Evolutionary conservation across 2,329 filamentous ascomycete genomes (phyloP), one percentile per base, ranked within the genome.

Genomic region (Aspergillus oerlinghausenensis): DNA sequence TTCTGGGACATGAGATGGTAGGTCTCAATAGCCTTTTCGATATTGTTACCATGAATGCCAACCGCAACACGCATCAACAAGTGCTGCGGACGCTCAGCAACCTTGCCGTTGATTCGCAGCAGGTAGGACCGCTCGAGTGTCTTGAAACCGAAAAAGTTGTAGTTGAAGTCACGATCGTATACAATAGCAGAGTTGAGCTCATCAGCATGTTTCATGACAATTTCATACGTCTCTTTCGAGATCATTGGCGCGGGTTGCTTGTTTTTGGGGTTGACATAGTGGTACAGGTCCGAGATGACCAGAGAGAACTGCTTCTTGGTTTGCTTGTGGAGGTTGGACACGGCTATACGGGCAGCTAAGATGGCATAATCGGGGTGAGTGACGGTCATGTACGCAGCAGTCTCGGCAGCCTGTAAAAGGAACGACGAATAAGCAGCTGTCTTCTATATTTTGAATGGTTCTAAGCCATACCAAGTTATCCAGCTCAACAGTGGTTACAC

Each of bases 81-180:
- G 80, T 99, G 94, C 79, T 99, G 94, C 48, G 94, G 94, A 69
- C 94, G 87, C 81, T 99, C 94, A 52, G 92, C 93, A 72, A 97
- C 91, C 80, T 97, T 96, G 74, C 92, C 92, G 69, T 97, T 85
- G 64, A 97, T 89, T 73, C 95, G 92, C 65, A 99, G 87, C 52
- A 99, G 88, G 72, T 99, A 99, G 71, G 94, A 99, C 59, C 94
- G 88, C 82, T 99, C 94, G 42, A 99, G 82, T 7, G 94, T 99
- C 85, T 99, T 99, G 87, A 99, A 99, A 63, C 94, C 94, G 70
- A 99, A 99, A 81, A 96, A 99, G 81, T 99, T 94, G 82, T 99
- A 99, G 84, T 97, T 97, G 84, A 99, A 99, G 75, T 99, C 94
- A 67, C 94, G 89, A 80, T 99, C 94, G 70, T 97, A 99, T 69